These are phyloP conservation scores for Candida nitratophila DNA, from an alignment of 805 yeast species.

Conservation along the genomic window DNA sequence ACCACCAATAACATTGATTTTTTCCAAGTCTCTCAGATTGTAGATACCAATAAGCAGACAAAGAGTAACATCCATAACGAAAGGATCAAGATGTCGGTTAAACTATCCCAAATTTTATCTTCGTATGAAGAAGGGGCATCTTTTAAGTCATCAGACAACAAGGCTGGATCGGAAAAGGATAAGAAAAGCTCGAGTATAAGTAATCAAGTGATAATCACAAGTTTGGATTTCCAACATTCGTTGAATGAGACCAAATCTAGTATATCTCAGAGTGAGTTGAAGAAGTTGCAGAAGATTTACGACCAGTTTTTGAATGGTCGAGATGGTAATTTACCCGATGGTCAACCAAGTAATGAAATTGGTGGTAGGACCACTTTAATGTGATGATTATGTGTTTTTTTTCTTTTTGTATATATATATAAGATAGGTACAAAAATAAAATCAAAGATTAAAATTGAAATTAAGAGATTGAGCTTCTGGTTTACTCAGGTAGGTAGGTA, in stretches of 20 bases:
- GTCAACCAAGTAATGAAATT: conserved; percentile 67
- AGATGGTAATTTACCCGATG: conserved; percentile 85
- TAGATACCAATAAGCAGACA: not conserved
- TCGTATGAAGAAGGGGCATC: not conserved
- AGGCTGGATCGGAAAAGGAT: conserved; percentile 4
- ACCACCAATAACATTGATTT: conserved; percentile 10
- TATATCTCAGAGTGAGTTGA: conserved; percentile 65
- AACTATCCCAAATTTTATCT: conserved; percentile 11
- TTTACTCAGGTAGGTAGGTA: no score
- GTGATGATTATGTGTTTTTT: conserved; percentile 28
- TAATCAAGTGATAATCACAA: conserved; percentile 36
- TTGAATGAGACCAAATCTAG: conserved; percentile 81
- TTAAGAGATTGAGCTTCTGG: no score
- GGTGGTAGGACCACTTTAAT: conserved; percentile 83
- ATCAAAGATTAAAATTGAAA: not conserved
- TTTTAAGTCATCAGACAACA: conserved; percentile 9
- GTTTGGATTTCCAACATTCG: conserved; percentile 53
- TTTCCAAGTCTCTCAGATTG: conserved; percentile 11
- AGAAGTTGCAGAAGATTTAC: conserved; percentile 59
- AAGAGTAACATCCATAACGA: conserved; percentile 2
- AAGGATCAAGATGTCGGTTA: conserved; percentile 11
- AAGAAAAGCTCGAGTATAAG: conserved; percentile 6
- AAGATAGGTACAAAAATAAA: no score
- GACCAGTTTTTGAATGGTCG: conserved; percentile 60
- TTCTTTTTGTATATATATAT: not conserved